phyloP scores from a whole-genome alignment of 768 basidiomycete genomes.

The Boletus rex-veris region DNA sequence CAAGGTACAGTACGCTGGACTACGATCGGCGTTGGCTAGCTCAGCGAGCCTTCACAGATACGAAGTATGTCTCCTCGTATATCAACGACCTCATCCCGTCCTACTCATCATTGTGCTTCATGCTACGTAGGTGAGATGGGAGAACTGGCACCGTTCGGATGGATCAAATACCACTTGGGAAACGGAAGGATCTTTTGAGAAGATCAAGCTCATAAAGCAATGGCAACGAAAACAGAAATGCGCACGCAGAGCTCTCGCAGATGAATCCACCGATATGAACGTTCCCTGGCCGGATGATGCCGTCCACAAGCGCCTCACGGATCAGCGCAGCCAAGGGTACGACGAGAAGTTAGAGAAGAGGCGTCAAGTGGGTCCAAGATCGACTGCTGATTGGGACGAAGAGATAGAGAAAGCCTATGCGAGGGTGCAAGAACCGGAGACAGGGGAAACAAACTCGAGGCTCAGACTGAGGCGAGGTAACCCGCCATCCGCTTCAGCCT shows the following conservation, averaged over 20 bases:
- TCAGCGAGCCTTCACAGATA: constrained; percentile 23
- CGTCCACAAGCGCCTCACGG: constrained; percentile 42
- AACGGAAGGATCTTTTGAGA: constrained; percentile 20
- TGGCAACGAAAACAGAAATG: constrained; percentile 37
- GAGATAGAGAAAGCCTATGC: constrained; percentile 22
- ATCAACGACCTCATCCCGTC: not conserved
- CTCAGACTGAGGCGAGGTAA: constrained; percentile 21
- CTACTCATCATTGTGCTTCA: not conserved
- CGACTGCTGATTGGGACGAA: constrained; percentile 25
- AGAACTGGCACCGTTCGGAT: constrained; percentile 47
- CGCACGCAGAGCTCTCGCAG: constrained; percentile 30
- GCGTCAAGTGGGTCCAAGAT: constrained; percentile 1
- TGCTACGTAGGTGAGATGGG: constrained; percentile 48
- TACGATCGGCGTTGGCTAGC: not conserved
- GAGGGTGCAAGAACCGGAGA: constrained; percentile 26
- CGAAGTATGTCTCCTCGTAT: constrained; percentile 22
- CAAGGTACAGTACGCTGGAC: constrained; percentile 15
- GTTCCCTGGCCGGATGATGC: constrained; percentile 40
- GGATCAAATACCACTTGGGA: constrained; percentile 58
- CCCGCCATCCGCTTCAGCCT: constrained; percentile 2
- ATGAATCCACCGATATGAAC: constrained; percentile 35
- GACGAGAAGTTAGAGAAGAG: constrained; percentile 39
- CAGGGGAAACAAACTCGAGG: constrained; percentile 19
- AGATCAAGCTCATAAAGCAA: constrained; percentile 13
- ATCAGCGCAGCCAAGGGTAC: constrained; percentile 42